A percentile compares a stretch with the other conserved stretches of the same genome.
Conservation (phyloP, 2,329 filamentous ascomycete species). For the Colletotrichum sansevieriae region DNA sequence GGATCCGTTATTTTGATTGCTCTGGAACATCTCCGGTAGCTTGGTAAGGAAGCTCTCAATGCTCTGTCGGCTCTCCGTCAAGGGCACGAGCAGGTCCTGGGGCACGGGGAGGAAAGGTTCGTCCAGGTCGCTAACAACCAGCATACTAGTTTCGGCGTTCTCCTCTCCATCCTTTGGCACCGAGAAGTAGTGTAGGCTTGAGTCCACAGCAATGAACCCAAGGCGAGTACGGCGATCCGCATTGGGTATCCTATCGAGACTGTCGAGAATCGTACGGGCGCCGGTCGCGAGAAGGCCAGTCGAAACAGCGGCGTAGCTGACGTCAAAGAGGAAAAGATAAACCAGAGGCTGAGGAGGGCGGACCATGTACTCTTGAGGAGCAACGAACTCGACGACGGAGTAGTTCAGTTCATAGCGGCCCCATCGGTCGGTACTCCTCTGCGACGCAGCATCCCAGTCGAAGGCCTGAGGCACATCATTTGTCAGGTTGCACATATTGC, state of each 20-base stretch:
- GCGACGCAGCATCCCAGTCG: slow-evolving; percentile 94
- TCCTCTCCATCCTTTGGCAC: slow-evolving; percentile 91
- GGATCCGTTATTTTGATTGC: slow-evolving; percentile 89
- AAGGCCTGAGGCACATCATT: slow-evolving; percentile 99
- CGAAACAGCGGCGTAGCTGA: slow-evolving; percentile 90
- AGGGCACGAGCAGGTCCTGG: slow-evolving; percentile 88
- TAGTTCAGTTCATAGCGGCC: slow-evolving; percentile 94
- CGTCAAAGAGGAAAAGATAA: slow-evolving; percentile 95
- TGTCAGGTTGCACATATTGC: slow-evolving; percentile 99
- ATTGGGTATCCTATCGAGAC: slow-evolving; percentile 97
- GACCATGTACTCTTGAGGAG: slow-evolving; percentile 99
- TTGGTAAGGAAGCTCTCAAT: slow-evolving; percentile 92
- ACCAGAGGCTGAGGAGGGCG: slow-evolving; percentile 94
- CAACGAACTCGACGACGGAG: slow-evolving; percentile 96
- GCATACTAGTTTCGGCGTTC: slow-evolving; percentile 86
- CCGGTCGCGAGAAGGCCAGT: slow-evolving; percentile 92
- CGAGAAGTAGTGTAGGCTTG: slow-evolving; percentile 94
- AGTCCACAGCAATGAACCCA: slow-evolving; percentile 96
- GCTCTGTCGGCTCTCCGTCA: slow-evolving; percentile 89
- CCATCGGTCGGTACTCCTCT: slow-evolving; percentile 93
- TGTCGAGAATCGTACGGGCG: slow-evolving; percentile 93
- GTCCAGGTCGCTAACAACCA: slow-evolving; percentile 94
- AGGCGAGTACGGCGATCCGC: slow-evolving; percentile 92
- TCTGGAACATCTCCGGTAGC: slow-evolving; percentile 96
- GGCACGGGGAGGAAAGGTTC: slow-evolving; percentile 97